These are phyloP conservation scores for Russula compacta DNA, from an alignment of 768 basidiomycete genomes.

Conservation along the genomic window DNA sequence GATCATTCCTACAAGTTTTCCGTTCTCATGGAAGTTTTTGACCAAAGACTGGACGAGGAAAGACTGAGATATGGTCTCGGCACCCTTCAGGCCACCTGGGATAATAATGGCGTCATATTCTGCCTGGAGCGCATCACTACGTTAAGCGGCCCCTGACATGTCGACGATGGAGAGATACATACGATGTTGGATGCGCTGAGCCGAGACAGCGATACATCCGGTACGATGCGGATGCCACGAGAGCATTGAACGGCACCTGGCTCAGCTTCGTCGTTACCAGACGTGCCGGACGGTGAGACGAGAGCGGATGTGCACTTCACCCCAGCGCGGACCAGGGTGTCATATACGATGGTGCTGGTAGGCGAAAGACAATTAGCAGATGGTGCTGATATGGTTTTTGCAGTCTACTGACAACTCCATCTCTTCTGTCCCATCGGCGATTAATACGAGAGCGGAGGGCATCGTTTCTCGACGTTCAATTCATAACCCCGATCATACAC, in stretches of 20 bases:
- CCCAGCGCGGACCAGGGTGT: constrained; percentile 73
- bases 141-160: neutral
- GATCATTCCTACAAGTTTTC: constrained; percentile 71
- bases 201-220: constrained; percentile 5
- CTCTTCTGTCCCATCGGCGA: constrained; percentile 81
- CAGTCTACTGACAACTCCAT: constrained; percentile 65
- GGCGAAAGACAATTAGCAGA: neutral
- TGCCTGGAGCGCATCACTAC: constrained; percentile 34
- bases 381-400: neutral
- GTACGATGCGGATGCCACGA: constrained; percentile 16
- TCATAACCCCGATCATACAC: too few species aligned
- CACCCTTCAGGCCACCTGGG: constrained; percentile 73
- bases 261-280: neutral
- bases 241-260: constrained; percentile 1
- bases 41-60: constrained; percentile 54
- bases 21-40: constrained; percentile 41
- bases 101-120: constrained; percentile 61
- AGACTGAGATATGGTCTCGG: constrained; percentile 58
- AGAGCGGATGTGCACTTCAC: constrained; percentile 58
- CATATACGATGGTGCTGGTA: constrained; percentile 67
- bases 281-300: constrained; percentile 27
- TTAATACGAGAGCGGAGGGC: constrained; percentile 58
- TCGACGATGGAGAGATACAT: neutral
- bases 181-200: constrained; percentile 3
- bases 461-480: constrained; percentile 3